phyloP scores from a whole-genome alignment of 2,329 filamentous ascomycete species.

The Aspergillus felis region DNA sequence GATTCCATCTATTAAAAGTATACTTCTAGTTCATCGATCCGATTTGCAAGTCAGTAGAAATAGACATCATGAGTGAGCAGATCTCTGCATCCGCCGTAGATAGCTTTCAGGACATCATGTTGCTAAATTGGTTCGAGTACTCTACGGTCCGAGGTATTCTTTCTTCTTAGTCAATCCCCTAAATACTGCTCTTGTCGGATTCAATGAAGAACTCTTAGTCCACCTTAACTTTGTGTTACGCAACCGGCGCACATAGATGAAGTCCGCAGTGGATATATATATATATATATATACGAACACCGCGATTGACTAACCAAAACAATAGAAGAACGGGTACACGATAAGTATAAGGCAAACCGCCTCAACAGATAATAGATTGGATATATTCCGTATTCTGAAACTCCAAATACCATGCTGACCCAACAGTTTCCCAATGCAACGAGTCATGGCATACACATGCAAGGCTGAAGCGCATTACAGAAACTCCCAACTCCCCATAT shows the following conservation, averaged over 20 bases:
- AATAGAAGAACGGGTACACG: neutral
- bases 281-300: neutral
- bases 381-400: conserved; percentile 9
- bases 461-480: conserved; percentile 13
- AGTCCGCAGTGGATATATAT: neutral
- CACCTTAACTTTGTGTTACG: neutral
- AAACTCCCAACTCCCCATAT: conserved; percentile 9
- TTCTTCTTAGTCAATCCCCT: neutral
- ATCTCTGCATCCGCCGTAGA: neutral
- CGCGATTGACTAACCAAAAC: neutral
- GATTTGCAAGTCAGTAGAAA: neutral
- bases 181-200: neutral
- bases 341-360: neutral
- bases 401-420: conserved; percentile 2
- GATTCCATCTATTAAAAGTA: conserved; percentile 8
- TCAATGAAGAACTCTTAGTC: too few relatives aligned
- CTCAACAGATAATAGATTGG: neutral
- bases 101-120: neutral
- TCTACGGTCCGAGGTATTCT: neutral
- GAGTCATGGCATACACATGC: conserved; percentile 4
- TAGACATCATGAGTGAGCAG: neutral
- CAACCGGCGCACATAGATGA: neutral
- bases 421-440: conserved; percentile 4
- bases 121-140: too few relatives aligned
- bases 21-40: neutral